Conservation (phyloP, 768 basidiomycete genomes). For the Lactifluus echinatus region DNA sequence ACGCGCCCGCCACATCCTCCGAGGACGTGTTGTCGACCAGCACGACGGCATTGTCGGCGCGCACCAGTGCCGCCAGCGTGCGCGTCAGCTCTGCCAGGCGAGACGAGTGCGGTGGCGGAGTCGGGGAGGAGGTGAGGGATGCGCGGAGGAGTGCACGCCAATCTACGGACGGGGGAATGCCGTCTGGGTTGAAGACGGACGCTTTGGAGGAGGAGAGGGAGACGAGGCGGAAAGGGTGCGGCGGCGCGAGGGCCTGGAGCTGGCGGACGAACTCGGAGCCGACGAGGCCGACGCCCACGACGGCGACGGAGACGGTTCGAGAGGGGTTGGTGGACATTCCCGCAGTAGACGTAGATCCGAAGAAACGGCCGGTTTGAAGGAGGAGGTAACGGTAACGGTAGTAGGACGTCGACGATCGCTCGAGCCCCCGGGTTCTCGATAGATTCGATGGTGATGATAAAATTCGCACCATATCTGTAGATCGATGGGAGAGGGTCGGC, state of each 20-base stretch:
- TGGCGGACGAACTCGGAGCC: constrained; percentile 83
- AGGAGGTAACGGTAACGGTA: too few relatives aligned
- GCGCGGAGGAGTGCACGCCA: constrained; percentile 42
- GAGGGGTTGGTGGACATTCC: constrained; percentile 3
- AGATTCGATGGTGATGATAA: too few relatives aligned
- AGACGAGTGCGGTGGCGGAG: background rate
- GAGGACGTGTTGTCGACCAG: constrained; percentile 91
- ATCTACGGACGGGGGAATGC: constrained; percentile 32
- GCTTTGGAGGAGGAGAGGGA: constrained; percentile 61
- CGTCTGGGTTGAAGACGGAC: constrained; percentile 45
- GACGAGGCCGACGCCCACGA: constrained; percentile 90
- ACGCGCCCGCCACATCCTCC: constrained; percentile 67
- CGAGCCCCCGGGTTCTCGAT: background rate
- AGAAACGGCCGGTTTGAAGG: background rate
- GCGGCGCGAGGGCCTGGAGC: constrained; percentile 55
- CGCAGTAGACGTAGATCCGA: background rate
- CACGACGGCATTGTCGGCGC: constrained; percentile 47
- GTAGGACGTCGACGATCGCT: background rate
- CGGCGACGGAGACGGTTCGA: constrained; percentile 45
- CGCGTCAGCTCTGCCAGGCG: constrained; percentile 36
- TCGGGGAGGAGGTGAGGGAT: constrained; percentile 29
- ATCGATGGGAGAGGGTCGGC: too few relatives aligned
- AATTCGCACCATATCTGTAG: too few relatives aligned
- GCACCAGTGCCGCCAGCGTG: constrained; percentile 39
- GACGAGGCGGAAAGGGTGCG: constrained; percentile 52